phyloP scores from a whole-genome alignment of 495 filamentous ascomycete genomes.

The Penicillium samsonianum region DNA sequence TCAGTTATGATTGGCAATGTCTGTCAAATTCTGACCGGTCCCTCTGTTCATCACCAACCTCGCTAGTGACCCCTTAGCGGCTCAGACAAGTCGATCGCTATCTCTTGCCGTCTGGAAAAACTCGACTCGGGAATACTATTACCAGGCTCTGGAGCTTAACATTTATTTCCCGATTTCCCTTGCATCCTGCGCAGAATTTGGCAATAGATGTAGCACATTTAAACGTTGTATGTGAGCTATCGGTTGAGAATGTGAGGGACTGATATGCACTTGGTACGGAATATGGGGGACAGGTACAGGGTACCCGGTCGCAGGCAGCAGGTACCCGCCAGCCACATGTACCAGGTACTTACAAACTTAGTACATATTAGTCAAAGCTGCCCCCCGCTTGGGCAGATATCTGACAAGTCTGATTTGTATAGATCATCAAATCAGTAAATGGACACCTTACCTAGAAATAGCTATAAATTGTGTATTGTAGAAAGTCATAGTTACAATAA shows the following conservation, averaged over 20 bases:
- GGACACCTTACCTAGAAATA: background rate
- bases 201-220: background rate
- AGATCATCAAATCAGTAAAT: background rate
- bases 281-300: background rate
- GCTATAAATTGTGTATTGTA: background rate
- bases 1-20: background rate
- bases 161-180: slow-evolving; percentile 6
- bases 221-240: slow-evolving; percentile 7
- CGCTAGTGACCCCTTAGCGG: slow-evolving; percentile 16
- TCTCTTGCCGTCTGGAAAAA: slow-evolving; percentile 19
- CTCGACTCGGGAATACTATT: background rate
- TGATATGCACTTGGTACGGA: background rate
- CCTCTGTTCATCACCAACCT: slow-evolving; percentile 1
- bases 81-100: slow-evolving; percentile 27
- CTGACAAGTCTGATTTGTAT: background rate
- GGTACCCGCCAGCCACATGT: background rate
- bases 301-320: background rate
- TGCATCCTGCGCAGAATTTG: slow-evolving; percentile 2
- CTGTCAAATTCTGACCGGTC: background rate
- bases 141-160: background rate
- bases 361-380: background rate
- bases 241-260: slow-evolving; percentile 3
- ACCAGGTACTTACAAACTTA: slow-evolving; percentile 1
- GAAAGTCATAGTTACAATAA: background rate
- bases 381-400: slow-evolving; percentile 4